Base-by-base conservation (phyloP, 2,329 filamentous ascomycete genomes). In the Penicillium sp. region DNA sequence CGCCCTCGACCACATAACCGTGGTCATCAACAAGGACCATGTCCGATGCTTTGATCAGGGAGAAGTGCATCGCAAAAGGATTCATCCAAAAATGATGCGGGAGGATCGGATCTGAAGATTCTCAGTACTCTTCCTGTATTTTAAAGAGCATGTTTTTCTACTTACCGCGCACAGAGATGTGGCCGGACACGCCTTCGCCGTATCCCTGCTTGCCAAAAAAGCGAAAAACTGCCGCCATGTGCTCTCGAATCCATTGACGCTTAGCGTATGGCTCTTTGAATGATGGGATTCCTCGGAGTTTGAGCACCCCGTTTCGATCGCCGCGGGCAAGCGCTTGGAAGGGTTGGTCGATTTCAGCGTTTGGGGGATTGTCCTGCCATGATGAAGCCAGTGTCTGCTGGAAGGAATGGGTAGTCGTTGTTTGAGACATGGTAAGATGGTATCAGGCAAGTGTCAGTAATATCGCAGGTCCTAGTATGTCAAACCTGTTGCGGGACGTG, bases 1-100 rank as follows among this genome's bases (percentile, higher is more conserved):
- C 74, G 8, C 76, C 77, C 27, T 72, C 75, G 38, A 79, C 69
- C 18, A 76, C 68, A 36, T 75, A 62, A 10, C 78, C 79, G 10
- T 71, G 49, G 40, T 77, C 68, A 54, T 78, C 68, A 4, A 81
- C 75, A 9, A 69, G 70, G 31, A 81, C 77, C 43, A 81, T 69
- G 57, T 81, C 78, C 5, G 70, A 75, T n/a, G 73, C 74, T 46
- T 69, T 78, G 31, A 81, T 70, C 8, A 74, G 56, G 16, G 66
- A 69, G 59, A 80, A 81, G 6, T 77, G 71, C 2, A 71, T 62
- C 1, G 74, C 75, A 49, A 75, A 75, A 0, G 77, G 76, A 49
- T 79, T 79, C 22, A 77, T 66, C 71, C 71, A 72, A 59, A 72
- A 72, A 1, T 59, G 67, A 21, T 50, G 43, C 21, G 57, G 56